Conservation (phyloP, 345 rosid genomes). For the Citrus cavaleriei region DNA sequence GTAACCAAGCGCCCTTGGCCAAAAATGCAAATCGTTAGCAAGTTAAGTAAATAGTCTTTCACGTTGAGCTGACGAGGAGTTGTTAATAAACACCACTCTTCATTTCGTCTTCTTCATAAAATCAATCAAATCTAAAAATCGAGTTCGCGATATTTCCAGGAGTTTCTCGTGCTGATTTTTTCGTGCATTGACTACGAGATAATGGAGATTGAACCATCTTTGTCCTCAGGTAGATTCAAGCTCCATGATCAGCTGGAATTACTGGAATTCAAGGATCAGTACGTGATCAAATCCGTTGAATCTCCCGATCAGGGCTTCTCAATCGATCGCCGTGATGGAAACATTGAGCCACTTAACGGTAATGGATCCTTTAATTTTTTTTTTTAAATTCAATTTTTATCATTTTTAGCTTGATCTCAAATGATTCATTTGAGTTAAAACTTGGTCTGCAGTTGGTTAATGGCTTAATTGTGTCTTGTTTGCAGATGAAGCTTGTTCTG, state of each 20-base stretch:
- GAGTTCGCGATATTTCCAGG: not conserved
- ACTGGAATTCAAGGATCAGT: slow-evolving; percentile 73
- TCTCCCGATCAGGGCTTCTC: slow-evolving; percentile 68
- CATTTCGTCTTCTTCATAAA: not conserved
- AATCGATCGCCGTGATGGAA: slow-evolving; percentile 64
- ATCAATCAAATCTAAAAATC: not conserved
- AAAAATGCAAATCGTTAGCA: not conserved
- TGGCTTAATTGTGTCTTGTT: not conserved
- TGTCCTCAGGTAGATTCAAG: slow-evolving; percentile 53
- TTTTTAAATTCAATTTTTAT: not conserved
- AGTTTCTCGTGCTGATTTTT: not conserved
- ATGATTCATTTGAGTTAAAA: not conserved
- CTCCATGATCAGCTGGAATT: slow-evolving; percentile 62
- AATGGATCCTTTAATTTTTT: not conserved
- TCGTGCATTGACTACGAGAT: not conserved
- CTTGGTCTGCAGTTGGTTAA: not conserved
- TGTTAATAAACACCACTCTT: not conserved
- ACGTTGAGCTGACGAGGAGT: slow-evolving; percentile 7
- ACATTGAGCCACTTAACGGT: slow-evolving; percentile 55
- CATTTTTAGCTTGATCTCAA: not conserved
- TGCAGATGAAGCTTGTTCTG: slow-evolving; percentile 45
- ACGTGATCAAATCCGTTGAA: slow-evolving; percentile 57
- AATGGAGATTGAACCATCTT: slow-evolving; percentile 43
- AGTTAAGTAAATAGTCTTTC: not conserved
- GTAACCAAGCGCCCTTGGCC: not conserved